Base-by-base conservation (phyloP, 2,329 filamentous ascomycete species). In the Trichoderma sp. region DNA sequence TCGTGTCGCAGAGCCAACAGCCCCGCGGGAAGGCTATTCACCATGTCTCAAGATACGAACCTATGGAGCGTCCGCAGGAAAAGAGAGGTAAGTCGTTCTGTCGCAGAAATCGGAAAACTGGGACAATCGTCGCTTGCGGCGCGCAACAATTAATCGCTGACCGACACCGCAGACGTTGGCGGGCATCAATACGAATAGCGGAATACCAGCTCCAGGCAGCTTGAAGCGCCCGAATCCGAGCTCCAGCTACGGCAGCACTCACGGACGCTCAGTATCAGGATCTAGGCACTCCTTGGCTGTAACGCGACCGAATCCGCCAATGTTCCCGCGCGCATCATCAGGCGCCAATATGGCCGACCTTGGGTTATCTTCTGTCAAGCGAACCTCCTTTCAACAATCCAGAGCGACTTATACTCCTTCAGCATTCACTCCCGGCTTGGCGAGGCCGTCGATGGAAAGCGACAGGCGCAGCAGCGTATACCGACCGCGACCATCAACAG, bases 181-280 rank as follows among this genome's bases (percentile, higher is more conserved):
- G 73, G 90, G 90, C 73, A 89, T 97, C 77, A 95, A 89, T 79
- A 89, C 90, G 79, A 95, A 94, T 79, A 92, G 92, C 24, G 88
- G 89, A 27, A 92, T 99, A 72, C 96, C 96, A 24, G 93, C 97
- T 82, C 95, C 96, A 10, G 87, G 92, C 52, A 93, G 94, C 52
- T 91, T 99, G 87, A 99, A 99, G 84, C 92, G 96, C 79, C 92
- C 92, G 35, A 96, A 90, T 77, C 94, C 93, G 14, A 89, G 89
- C 72, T 88, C 89, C 69, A 88, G 87, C 57, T 91, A 88, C 76
- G 89, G 89, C 19, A 78, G 76, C 68, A 89, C 91, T 77, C 92
- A 97, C 84, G 89, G 84, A 74, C 93, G 95, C 74, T 93, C 93
- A 33, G 88, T 92, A 75, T 97, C 94, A 72, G 91, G 91, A 77